Evolutionary conservation across 345 rosid genomes (phyloP).

Genomic region (Euphorbia pulcherrima): DNA sequence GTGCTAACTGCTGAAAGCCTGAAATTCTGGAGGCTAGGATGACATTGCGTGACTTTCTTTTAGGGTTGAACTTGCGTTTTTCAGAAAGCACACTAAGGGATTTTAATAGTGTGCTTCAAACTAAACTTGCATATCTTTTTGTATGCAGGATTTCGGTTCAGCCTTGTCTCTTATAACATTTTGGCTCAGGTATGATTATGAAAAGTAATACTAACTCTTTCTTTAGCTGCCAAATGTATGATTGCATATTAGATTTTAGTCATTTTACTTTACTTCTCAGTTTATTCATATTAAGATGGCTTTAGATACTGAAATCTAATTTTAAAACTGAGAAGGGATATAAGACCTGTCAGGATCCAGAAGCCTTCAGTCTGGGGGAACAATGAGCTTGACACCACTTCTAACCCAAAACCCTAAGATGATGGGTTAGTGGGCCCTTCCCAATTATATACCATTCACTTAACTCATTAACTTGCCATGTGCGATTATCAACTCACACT

Average conservation of each 20-base stretch:
- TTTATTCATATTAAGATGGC: too few species aligned
- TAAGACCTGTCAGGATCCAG: too few species aligned
- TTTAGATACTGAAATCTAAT: background rate
- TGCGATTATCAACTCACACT: too few species aligned
- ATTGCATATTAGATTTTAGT: background rate
- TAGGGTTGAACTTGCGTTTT: background rate
- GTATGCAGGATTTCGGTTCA: slow-evolving; percentile 49
- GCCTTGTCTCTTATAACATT: slow-evolving; percentile 52
- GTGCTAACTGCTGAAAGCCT: background rate
- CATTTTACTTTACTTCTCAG: background rate
- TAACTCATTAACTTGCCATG: too few species aligned
- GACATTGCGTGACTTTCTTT: background rate
- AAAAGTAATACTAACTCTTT: background rate
- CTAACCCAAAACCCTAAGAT: too few species aligned
- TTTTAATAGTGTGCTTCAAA: background rate
- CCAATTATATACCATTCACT: too few species aligned
- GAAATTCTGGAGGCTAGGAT: background rate
- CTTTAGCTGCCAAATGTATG: background rate
- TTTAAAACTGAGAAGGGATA: too few species aligned
- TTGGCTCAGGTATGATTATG: slow-evolving; percentile 30
- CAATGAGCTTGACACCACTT: too few species aligned
- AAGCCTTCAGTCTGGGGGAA: too few species aligned
- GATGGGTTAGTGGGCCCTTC: too few species aligned
- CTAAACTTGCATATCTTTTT: background rate
- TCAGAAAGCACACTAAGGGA: background rate